Conservation (phyloP, 345 rosid species). For the Ailanthus altissimus region DNA sequence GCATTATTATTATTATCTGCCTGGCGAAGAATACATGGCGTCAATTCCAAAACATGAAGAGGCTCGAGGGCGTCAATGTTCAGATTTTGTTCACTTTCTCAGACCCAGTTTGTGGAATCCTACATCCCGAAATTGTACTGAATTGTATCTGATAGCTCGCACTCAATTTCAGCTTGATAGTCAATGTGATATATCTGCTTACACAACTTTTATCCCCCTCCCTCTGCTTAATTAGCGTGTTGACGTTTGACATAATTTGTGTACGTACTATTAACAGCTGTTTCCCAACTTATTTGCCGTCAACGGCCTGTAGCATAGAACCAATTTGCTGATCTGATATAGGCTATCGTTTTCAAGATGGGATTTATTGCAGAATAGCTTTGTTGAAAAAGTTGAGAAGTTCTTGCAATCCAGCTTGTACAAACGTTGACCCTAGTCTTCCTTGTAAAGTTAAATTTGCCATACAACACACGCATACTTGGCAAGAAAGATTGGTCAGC, state of each 20-base stretch:
- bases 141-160: background rate
- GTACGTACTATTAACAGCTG: conserved; percentile 7
- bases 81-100: background rate
- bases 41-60: background rate
- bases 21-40: background rate
- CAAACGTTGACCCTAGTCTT: background rate
- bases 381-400: conserved; percentile 1
- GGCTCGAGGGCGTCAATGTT: background rate
- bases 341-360: background rate
- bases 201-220: background rate
- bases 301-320: background rate
- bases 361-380: background rate
- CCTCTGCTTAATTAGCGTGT: background rate
- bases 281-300: background rate
- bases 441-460: background rate
- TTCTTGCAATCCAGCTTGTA: conserved; percentile 10
- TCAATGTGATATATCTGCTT: conserved; percentile 4
- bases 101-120: background rate
- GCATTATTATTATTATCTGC: background rate
- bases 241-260: background rate
- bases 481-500: background rate
- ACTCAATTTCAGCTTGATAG: background rate
- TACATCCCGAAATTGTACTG: background rate
- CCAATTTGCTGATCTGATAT: background rate
- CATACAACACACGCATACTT: background rate